Base-by-base conservation (phyloP, 345 rosid species). In the Sisymbrium altissimum region DNA sequence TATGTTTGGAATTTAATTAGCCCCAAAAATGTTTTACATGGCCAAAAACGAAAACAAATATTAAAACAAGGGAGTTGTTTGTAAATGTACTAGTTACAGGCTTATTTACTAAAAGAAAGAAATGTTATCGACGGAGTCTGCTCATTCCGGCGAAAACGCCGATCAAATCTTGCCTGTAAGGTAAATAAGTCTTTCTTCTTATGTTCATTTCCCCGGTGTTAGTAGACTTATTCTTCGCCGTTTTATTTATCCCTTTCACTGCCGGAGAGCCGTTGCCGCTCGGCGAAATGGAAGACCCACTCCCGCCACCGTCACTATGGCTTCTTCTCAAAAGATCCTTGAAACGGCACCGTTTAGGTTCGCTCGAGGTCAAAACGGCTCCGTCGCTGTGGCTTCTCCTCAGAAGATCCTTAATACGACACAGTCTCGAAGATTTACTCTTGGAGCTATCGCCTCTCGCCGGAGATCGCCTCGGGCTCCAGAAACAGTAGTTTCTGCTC, bases 141-240 rank as follows among this genome's bases (percentile, higher is more conserved):
- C 67, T 71, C 68, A 40, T 30, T 2, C 68, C 76, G 56, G 72
- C 68, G 76, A 77, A 77, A 65, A 77, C 72, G 53, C 76, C 72
- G 63, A 77, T 77, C 64, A 77, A 49, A 41, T 77, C 76, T 65
- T 70, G 76, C 43, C 68, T 71, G 57, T 77, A 77, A 39, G 80
- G 80, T 71, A 77, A 40, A 32, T 77, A 77, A 21, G 68, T 64
- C 63, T 48, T 77, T 65, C 72, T 71, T 65, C 80, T 64, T 45
- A 17, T 64, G 7, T 56, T 60, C 41, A 64, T 54, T n/a, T 48
- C 62, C 49, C 25, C 49, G 9, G 4, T 14, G 6, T 13, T 38
- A 25, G 48, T 21, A 27, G 64, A 55, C 27, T 30, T 71, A 57
- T 11, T 15, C 56, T 49, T 5, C 64, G 1, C 32, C 63, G 76